Evolutionary conservation across 305 asterid species (phyloP), one percentile per base, ranked within the genome.

Genomic region (Rubia peregrina): DNA sequence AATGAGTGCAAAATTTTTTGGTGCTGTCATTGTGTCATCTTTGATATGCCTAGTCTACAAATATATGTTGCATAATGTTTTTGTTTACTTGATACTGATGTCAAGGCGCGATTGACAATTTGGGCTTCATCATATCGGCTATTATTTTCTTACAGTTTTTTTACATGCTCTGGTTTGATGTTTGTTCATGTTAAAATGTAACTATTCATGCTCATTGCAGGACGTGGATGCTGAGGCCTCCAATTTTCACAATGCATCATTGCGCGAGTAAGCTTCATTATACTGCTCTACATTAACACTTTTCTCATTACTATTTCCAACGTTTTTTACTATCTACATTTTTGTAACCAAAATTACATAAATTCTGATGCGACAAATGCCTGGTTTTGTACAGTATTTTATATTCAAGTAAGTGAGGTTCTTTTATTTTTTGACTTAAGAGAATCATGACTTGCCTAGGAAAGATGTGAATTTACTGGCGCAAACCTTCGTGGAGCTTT

Each of bases 201-300:
- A 70, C 66, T 71, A 77, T 75, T 66, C 76, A 71, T 69, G 68
- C 72, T 82, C 72, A 48, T 61, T 71, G 21, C 87, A 89, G 97
- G 98, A 92, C 79, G 97, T 89, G 46, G 98, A 92, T 89, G 98
- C 98, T 46, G 97, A 90, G 82, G 88, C 79, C 78, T 84, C 97
- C 76, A 90, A 83, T 82, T 92, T 92, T 82, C 96, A 87, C 82
- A 90, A 92, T 83, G 98, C 98, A 68, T 86, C 85, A 73, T 77
- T 92, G 80, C 87, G 92, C 71, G 97, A 92, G 97, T 91, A 86
- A 87, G 92, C 41, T 57, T 65, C 70, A 44, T 60, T 22, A 60
- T 55, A 51, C 46, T 70, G 68, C 71, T 70, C 48, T 74, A 12
- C 48, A 59, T 61, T 71, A 56, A 46, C 57, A 9, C 41, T 51